Evolutionary conservation across 164 flowering plant genomes (phyloP).

Genomic region (Stephania japonica): DNA sequence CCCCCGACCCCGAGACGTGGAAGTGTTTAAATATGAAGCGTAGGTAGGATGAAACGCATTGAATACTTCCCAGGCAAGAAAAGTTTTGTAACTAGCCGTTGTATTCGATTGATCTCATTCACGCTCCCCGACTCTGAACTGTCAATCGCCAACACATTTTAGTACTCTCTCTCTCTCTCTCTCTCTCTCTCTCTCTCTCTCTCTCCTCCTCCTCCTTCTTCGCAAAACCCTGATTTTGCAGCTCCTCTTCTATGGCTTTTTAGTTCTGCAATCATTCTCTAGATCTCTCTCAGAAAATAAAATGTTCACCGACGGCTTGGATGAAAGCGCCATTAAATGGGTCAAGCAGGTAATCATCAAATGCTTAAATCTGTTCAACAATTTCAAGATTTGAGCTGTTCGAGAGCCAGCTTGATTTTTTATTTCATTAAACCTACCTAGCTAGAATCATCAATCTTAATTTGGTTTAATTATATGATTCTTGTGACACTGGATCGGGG

Average conservation of each 20-base stretch:
- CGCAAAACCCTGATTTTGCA: neutral
- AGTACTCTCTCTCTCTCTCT: neutral
- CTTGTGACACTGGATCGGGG: neutral
- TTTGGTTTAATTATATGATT: neutral
- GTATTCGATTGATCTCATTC: too few species aligned
- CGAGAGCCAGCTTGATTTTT: neutral
- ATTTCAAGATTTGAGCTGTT: neutral
- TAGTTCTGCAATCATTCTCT: neutral
- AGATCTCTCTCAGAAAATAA: neutral
- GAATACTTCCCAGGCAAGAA: neutral
- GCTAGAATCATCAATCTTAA: neutral
- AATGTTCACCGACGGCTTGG: conserved; percentile 82
- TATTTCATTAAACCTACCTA: neutral
- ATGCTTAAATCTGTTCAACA: neutral
- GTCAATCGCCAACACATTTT: too few species aligned
- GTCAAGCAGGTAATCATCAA: conserved; percentile 50
- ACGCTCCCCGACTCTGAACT: too few species aligned
- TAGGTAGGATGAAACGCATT: neutral
- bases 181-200: neutral
- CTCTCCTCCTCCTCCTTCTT: neutral
- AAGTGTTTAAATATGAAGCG: neutral
- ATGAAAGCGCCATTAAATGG: conserved; percentile 67
- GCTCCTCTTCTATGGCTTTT: neutral
- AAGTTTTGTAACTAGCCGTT: conserved; percentile 14
- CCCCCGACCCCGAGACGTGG: too few species aligned